Evolutionary conservation across 805 yeast species (phyloP).

Genomic region (Yarrowia sp.): DNA sequence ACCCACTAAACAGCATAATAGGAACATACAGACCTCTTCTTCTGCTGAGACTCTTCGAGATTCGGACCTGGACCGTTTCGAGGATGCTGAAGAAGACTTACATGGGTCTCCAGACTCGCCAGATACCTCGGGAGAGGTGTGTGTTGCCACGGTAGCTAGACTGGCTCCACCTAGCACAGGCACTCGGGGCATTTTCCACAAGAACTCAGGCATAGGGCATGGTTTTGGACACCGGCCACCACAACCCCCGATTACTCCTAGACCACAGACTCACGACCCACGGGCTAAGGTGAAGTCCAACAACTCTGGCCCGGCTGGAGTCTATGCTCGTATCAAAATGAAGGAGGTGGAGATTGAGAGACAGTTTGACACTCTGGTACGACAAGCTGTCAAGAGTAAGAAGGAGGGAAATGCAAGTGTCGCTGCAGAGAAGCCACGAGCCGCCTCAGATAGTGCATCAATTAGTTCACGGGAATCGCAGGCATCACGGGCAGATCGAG

Average conservation of each 20-base stretch:
- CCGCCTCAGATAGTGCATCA: neutral
- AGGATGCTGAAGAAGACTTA: constrained; percentile 9
- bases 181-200: constrained; percentile 10
- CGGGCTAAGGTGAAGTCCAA: neutral
- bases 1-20: neutral
- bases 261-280: constrained; percentile 12
- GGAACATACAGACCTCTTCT: neutral
- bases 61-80: constrained; percentile 18
- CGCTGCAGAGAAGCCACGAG: neutral
- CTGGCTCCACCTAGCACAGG: constrained; percentile 7
- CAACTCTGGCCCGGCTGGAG: neutral
- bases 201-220: constrained; percentile 10
- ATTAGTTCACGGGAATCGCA: constrained; percentile 9
- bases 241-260: neutral
- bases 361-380: constrained; percentile 7
- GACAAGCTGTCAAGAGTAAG: constrained; percentile 15
- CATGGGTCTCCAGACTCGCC: constrained; percentile 9
- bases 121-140: constrained; percentile 1
- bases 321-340: constrained; percentile 22
- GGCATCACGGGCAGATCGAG: constrained; percentile 4
- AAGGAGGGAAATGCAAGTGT: constrained; percentile 3
- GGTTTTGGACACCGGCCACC: neutral
- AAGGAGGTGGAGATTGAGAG: constrained; percentile 18
- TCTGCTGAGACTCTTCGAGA: neutral
- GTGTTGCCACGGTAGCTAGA: constrained; percentile 13